Conservation (phyloP, 2,329 filamentous ascomycete species). For the Simplicillium aogashimaense region DNA sequence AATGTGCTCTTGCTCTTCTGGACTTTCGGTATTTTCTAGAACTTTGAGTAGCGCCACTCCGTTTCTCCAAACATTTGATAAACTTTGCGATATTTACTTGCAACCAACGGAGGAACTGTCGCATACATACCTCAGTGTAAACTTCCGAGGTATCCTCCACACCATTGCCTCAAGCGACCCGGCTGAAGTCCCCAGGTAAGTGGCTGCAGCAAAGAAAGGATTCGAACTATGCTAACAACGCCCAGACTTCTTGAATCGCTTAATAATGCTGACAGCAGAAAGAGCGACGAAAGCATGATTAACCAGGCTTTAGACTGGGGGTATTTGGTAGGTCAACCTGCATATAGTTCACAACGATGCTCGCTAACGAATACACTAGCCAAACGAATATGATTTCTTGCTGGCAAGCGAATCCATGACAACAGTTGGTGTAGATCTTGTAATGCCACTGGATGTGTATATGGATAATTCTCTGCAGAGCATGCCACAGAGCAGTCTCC, state of each 20-base stretch:
- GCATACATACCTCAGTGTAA: constrained; percentile 1
- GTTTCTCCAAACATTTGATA: constrained; percentile 2
- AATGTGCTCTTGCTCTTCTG: constrained; percentile 1
- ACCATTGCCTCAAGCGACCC: constrained; percentile 1
- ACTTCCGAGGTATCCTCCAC: constrained; percentile 2
- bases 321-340: neutral
- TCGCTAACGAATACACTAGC: neutral
- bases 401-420: constrained; percentile 2
- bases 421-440: constrained; percentile 1
- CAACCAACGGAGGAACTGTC: neutral
- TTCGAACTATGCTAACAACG: no score
- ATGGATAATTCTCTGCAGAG: neutral
- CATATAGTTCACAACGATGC: neutral
- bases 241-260: no score
- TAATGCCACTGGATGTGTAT: constrained; percentile 3
- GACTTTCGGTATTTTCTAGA: neutral
- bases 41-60: neutral
- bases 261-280: no score
- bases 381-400: constrained; percentile 3
- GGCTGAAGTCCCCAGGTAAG: constrained; percentile 1
- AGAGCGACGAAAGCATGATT: no score
- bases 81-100: constrained; percentile 3
- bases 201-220: neutral
- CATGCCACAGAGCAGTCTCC: neutral
- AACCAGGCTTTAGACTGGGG: no score